These are phyloP conservation scores for Chalciporus pseudorubinellus DNA, from an alignment of 768 basidiomycete genomes.

Conservation along the genomic window DNA sequence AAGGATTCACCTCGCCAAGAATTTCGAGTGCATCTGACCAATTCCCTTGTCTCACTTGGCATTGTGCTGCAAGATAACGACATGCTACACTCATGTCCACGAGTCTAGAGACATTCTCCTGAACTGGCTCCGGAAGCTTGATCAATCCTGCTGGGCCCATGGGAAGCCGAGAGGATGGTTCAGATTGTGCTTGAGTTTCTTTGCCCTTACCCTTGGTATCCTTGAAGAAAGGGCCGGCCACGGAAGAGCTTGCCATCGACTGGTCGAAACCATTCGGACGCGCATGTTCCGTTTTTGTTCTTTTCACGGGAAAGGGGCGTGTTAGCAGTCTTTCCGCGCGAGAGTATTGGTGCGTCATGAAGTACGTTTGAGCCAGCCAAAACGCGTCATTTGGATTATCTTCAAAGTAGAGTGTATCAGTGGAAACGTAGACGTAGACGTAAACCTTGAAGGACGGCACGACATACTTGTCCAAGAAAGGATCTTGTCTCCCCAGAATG, in stretches of 20 bases:
- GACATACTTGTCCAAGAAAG: slow-evolving; percentile 90
- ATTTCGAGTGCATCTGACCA: slow-evolving; percentile 91
- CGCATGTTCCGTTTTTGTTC: slow-evolving; percentile 37
- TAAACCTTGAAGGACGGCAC: slow-evolving; percentile 18
- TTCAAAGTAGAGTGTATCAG: slow-evolving; percentile 30
- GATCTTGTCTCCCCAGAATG: slow-evolving; percentile 98
- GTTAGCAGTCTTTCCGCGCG: slow-evolving; percentile 90
- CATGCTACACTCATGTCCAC: slow-evolving; percentile 96
- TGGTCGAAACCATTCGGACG: slow-evolving; percentile 25
- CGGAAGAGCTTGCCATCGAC: slow-evolving; percentile 22
- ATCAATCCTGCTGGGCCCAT: slow-evolving; percentile 71
- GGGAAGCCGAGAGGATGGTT: slow-evolving; percentile 55
- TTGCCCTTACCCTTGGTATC: slow-evolving; percentile 61
- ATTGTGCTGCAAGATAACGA: slow-evolving; percentile 94
- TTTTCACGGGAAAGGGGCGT: slow-evolving; percentile 69
- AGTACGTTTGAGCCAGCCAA: slow-evolving; percentile 98
- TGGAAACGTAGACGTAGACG: slow-evolving; percentile 6
- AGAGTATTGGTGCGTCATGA: slow-evolving; percentile 93
- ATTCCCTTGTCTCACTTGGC: slow-evolving; percentile 87
- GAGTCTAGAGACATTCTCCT: slow-evolving; percentile 67
- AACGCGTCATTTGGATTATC: slow-evolving; percentile 98
- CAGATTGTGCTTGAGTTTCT: slow-evolving; percentile 42
- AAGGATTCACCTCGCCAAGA: slow-evolving; percentile 91
- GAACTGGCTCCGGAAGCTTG: slow-evolving; percentile 61
- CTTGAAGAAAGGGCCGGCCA: slow-evolving; percentile 42